Base-by-base conservation (phyloP, 1,139 yeast species). In the Pichia terricola region DNA sequence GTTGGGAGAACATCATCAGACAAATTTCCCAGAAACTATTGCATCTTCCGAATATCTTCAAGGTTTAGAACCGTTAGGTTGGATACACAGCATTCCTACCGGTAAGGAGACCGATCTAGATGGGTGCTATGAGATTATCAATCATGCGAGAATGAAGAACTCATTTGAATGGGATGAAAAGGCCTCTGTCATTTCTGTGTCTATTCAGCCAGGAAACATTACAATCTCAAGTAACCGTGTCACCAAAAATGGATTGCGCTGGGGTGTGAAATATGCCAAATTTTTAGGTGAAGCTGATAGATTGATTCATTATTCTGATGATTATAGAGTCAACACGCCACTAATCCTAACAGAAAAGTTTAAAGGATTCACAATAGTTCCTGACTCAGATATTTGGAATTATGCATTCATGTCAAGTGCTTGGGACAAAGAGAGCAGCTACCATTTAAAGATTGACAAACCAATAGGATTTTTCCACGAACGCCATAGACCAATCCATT, bases 381-480 rank as follows among this genome's bases (percentile, higher is more conserved):
- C 99, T 1, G 81, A 77, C 35, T 83, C 83, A 40, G 80, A 78
- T 45, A 61, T 88, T 34, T 91, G 99, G 98, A 91, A 91, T 61
- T 88, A 83, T 60, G 75, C 94, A 3, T 91, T 94, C 57, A 73
- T 87, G 65, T 94, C 96, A 3, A 82, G 94, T 2, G 74, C 84
- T 10, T 94, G 94, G 82, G 79, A 75, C 54, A 67, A 78, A 3
- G 73, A 73, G 34, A 63, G 75, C 44, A 69, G 67, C n/a, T 87
- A 74, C 55, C 77, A 69, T 25, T 60, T 89, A 60, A 85, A 83
- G 60, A 56, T 84, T 42, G 96, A 86, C 57, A 68, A 78, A 8
- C 99, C 99, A 1, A 57, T 82, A 40, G 77, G 85, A 4, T 91
- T 82, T 58, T 94, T 88, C 60, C 81, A 85, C 57, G 95, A 85